Percentiles rank a stretch among this genome's conserved stretches.
These are phyloP conservation scores for Trichomonas gallinae DNA, from an alignment of 208 protist species.

Conservation along the genomic window DNA sequence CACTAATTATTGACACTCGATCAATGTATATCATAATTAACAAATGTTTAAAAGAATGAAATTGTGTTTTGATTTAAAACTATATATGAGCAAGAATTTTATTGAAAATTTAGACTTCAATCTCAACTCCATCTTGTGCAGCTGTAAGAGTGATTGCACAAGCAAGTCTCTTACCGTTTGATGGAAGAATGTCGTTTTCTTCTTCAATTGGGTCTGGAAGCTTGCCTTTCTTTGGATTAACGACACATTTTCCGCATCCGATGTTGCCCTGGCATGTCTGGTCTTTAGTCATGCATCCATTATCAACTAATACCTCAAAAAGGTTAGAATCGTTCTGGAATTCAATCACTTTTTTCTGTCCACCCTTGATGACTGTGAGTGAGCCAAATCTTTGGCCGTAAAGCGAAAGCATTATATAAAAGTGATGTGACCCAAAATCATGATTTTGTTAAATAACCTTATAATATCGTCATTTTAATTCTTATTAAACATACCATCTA, in stretches of 20 bases:
- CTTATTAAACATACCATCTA: too few relatives aligned
- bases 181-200: background rate
- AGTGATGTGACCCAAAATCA: too few relatives aligned
- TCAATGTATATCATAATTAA: too few relatives aligned
- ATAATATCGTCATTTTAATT: too few relatives aligned
- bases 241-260: background rate
- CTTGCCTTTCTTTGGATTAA: background rate
- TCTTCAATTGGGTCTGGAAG: background rate
- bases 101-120: background rate
- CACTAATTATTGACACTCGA: too few relatives aligned
- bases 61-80: too few relatives aligned
- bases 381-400: background rate
- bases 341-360: background rate
- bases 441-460: too few relatives aligned
- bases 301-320: background rate
- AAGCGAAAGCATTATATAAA: background rate
- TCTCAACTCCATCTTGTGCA: background rate
- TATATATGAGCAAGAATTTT: background rate
- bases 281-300: background rate
- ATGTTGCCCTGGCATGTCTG: background rate
- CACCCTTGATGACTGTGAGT: background rate
- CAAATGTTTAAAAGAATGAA: too few relatives aligned
- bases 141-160: background rate
- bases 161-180: background rate
- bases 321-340: background rate